Evolutionary conservation across 179 eudicot species (phyloP).

Genomic region (Carnegiea gigantea): DNA sequence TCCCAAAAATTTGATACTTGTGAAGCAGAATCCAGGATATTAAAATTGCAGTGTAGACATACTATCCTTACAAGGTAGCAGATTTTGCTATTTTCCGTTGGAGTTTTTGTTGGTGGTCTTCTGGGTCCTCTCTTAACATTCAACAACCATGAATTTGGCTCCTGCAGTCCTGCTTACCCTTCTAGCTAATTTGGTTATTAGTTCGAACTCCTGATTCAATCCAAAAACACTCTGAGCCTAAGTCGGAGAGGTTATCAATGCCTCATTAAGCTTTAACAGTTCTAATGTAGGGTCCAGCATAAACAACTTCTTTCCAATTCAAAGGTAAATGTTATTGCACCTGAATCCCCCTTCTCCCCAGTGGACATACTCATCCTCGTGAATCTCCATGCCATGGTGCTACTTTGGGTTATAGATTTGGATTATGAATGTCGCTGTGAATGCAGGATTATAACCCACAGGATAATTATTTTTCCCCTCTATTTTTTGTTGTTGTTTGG

Average conservation of each 20-base stretch:
- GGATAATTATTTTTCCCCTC: no score
- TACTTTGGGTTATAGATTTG: neutral
- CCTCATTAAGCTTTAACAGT: neutral
- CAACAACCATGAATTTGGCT: neutral
- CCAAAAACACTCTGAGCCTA: neutral
- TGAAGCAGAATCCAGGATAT: neutral
- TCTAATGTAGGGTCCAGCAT: neutral
- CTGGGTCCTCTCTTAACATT: no score
- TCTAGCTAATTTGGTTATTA: neutral
- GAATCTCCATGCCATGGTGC: neutral
- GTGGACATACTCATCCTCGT: no score
- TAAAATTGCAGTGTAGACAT: neutral
- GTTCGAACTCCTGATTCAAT: neutral
- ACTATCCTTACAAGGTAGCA: neutral
- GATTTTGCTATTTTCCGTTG: neutral
- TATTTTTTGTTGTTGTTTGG: neutral
- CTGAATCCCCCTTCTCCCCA: neutral
- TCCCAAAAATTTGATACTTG: neutral
- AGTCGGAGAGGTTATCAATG: neutral
- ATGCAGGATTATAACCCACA: no score
- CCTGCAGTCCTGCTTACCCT: no score
- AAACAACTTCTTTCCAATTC: neutral
- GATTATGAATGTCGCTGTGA: no score
- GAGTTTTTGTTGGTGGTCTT: neutral
- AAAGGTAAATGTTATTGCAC: neutral